phyloP scores from a whole-genome alignment of 768 basidiomycete species.

The Rhodotorula toruloides region DNA sequence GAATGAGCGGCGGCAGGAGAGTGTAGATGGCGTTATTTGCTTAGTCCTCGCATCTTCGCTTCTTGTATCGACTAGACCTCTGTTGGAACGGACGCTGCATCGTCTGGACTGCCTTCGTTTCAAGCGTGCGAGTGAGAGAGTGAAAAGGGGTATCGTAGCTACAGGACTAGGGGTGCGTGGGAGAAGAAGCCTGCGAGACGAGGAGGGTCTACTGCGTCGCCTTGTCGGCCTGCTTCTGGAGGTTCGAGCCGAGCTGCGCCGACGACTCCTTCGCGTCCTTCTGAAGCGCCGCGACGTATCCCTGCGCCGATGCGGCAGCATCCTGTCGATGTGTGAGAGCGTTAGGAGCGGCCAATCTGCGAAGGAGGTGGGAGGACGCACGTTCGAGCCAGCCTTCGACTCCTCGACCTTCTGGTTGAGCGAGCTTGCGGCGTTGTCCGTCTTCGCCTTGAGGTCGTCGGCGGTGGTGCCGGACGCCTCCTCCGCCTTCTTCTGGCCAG shows the following conservation, averaged over 20 bases:
- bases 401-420: slow-evolving; percentile 10
- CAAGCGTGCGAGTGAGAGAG: too few species aligned
- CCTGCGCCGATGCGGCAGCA: slow-evolving; percentile 2
- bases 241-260: not conserved
- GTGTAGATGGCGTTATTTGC: too few species aligned
- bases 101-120: not conserved
- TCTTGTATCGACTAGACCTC: too few species aligned
- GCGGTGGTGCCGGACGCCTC: slow-evolving; percentile 22
- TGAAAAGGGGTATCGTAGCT: too few species aligned
- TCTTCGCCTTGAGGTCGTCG: slow-evolving; percentile 22
- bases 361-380: not conserved
- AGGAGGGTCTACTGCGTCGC: not conserved
- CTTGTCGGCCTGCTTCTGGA: not conserved
- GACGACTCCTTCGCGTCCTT: not conserved
- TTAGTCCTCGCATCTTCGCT: too few species aligned
- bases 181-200: not conserved
- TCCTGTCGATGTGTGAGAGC: not conserved
- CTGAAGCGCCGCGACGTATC: slow-evolving; percentile 20
- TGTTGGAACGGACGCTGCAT: too few species aligned
- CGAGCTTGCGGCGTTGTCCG: slow-evolving; percentile 1
- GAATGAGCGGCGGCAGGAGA: too few species aligned
- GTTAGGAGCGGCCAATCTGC: too few species aligned
- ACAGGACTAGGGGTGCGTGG: not conserved
- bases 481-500: slow-evolving; percentile 29
- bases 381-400: not conserved